These are phyloP conservation scores for Pichia cephalocereana DNA, from an alignment of 805 yeast species.

Conservation along the genomic window DNA sequence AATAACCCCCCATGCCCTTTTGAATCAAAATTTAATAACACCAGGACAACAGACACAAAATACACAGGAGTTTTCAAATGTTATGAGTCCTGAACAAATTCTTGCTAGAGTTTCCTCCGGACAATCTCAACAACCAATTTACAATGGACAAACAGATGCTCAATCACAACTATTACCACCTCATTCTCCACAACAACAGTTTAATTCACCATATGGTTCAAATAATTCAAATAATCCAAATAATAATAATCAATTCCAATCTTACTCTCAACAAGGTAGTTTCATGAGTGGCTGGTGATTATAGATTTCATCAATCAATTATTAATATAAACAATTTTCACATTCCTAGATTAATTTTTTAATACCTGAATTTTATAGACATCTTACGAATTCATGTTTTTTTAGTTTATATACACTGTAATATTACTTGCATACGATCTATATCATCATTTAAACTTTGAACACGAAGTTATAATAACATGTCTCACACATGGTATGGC, in stretches of 20 bases:
- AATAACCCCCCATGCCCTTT: slow-evolving; percentile 23
- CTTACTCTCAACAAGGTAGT: background rate
- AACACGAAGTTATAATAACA: no score
- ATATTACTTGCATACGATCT: no score
- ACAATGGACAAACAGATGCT: background rate
- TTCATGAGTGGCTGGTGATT: slow-evolving; percentile 5
- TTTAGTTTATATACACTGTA: no score
- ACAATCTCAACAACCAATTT: background rate
- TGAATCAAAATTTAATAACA: slow-evolving; percentile 9
- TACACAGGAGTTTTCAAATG: slow-evolving; percentile 9
- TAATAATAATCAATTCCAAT: background rate
- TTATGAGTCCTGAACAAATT: slow-evolving; percentile 27
- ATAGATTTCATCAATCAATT: no score
- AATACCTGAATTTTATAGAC: no score
- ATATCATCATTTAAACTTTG: no score
- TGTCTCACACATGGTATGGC: no score
- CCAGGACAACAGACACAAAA: slow-evolving; percentile 11
- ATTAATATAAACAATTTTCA: no score
- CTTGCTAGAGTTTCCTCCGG: slow-evolving; percentile 20
- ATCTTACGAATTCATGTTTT: no score
- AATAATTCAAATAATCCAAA: background rate
- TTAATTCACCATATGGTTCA: background rate
- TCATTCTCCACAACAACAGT: background rate
- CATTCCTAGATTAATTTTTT: no score
- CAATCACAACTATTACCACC: background rate